phyloP scores from a whole-genome alignment of 495 filamentous ascomycete genomes.

The Astrocystis sublimbata region DNA sequence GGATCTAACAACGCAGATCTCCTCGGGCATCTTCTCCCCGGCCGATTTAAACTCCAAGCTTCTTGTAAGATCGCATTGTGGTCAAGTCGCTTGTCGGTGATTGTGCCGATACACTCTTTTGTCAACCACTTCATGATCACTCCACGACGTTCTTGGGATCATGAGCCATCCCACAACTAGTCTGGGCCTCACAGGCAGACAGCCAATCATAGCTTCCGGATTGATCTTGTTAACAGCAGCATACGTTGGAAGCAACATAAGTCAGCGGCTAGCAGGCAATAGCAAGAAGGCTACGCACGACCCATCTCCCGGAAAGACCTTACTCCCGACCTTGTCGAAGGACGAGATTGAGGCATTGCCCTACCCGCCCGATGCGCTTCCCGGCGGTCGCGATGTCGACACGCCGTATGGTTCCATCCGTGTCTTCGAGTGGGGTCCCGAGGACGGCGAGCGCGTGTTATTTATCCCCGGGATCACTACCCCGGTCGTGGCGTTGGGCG shows the following conservation, averaged over 20 bases:
- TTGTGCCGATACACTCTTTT: no score
- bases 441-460: conserved; percentile 64
- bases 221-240: background rate
- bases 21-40: no score
- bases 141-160: no score
- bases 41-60: no score
- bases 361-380: conserved; percentile 73
- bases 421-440: conserved; percentile 77
- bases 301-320: conserved; percentile 34
- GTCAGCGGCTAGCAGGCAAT: background rate
- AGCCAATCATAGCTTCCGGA: background rate
- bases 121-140: no score
- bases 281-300: background rate
- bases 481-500: conserved; percentile 62
- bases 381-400: conserved; percentile 67
- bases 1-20: no score
- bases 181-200: background rate
- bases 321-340: conserved; percentile 19
- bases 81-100: no score
- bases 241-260: background rate
- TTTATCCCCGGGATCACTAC: conserved; percentile 76
- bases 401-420: conserved; percentile 71
- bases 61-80: no score
- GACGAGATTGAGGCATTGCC: conserved; percentile 54
- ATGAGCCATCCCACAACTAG: background rate